Base-by-base conservation (phyloP, 1,284 basidiomycete species). In the Laetiporus sulphureus region DNA sequence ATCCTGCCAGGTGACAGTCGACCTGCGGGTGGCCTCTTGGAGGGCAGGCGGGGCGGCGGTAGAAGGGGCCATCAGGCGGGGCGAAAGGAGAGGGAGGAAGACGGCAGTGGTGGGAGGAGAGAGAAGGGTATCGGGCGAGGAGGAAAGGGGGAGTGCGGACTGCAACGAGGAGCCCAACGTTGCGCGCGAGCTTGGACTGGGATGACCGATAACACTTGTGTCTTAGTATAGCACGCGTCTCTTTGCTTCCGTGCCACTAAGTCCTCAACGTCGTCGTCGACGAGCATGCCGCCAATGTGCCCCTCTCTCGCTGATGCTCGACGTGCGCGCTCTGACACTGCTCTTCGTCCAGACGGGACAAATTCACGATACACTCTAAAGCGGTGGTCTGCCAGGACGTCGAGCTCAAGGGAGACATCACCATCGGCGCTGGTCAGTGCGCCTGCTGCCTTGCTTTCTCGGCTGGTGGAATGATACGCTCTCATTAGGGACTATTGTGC, bases 371-470 rank as follows among this genome's bases (percentile, higher is more conserved):
- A 22, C 60, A 62, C 43, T 62, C 60, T 13, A 60, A 81, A 58
- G 86, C 89, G 7, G 73, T 93, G 34, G 83, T 93, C 16, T 90
- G 87, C 61, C 82, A 87, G 56, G 91, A 93, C 67, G 83, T 87
- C 32, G 88, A 94, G 47, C 72, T 95, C 46, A 89, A 89, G 57
- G 92, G 92, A 35, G 83, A 90, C 53, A 86, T 95, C 41, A 91
- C 86, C n/a, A 82, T 96, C 47, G 90, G 89, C 16, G 71, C 84
- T 60, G 86, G 88, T 79, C 36, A 27, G 56, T 43, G 2, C 23
- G 37, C 15, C 23, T 8, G 22, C 11, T 15, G 24, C 8, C 21
- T 18, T 3, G 6, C 25, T 8, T 8, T 27, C 13, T 7, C 13
- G 25, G 25, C 25, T 13, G 25, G 13, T 8, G 8, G 7, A 7